A percentile compares a stretch with the other conserved stretches of the same genome.
phyloP scores from a whole-genome alignment of 2,329 filamentous ascomycete genomes.

The Pyricularia sp. region DNA sequence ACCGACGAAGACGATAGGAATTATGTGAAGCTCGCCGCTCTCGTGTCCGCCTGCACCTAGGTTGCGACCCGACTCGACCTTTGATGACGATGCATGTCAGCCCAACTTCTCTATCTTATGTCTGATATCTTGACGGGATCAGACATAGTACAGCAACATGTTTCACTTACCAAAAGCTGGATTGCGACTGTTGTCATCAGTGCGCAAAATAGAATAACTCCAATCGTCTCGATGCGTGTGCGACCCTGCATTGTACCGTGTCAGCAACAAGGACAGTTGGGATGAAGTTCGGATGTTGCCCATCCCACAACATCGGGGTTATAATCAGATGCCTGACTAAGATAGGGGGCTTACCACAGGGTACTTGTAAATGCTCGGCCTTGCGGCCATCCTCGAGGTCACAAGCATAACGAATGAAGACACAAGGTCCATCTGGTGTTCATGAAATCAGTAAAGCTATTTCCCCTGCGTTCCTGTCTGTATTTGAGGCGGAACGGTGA shows the following conservation, averaged over 20 bases:
- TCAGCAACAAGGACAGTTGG: background rate
- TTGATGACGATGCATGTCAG: slow-evolving; percentile 11
- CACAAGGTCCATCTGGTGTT: slow-evolving; percentile 46
- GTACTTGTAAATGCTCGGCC: slow-evolving; percentile 52
- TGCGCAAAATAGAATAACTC: slow-evolving; percentile 56
- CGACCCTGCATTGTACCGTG: slow-evolving; percentile 30
- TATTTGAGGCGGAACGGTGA: slow-evolving; percentile 8
- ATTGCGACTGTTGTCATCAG: slow-evolving; percentile 59
- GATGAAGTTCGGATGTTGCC: background rate
- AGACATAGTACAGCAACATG: background rate
- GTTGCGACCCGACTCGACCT: slow-evolving; percentile 45
- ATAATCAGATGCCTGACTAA: background rate
- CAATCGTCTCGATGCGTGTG: slow-evolving; percentile 53
- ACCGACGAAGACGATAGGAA: slow-evolving; percentile 45
- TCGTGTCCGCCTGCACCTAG: slow-evolving; percentile 33
- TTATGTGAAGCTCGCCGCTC: slow-evolving; percentile 35
- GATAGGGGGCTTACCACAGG: slow-evolving; percentile 36
- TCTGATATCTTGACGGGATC: background rate
- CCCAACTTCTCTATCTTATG: background rate
- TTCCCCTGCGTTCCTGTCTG: no score
- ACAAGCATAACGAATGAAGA: slow-evolving; percentile 54
- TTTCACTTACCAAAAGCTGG: slow-evolving; percentile 40
- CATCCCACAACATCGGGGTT: background rate
- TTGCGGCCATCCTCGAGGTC: slow-evolving; percentile 48
- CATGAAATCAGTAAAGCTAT: slow-evolving; percentile 9